A percentile compares a stretch with the other conserved stretches of the same genome.
phyloP scores from a whole-genome alignment of 2,329 filamentous ascomycete species.

The Emericellopsis atlantica region DNA sequence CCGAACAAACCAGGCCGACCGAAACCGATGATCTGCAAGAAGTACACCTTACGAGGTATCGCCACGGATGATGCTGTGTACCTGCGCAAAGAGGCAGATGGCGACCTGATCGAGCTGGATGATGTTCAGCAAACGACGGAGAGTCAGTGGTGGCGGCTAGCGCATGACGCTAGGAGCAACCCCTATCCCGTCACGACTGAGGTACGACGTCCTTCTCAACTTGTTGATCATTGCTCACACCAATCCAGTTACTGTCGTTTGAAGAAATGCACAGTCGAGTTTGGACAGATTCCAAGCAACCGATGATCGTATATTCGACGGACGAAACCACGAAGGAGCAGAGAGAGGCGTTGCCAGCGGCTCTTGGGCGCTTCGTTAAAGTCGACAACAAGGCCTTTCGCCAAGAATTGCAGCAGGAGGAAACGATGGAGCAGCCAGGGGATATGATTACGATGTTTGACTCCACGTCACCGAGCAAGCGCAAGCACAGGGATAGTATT shows the following conservation, averaged over 20 bases:
- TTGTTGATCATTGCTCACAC: constrained; percentile 7
- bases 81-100: constrained; percentile 30
- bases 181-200: constrained; percentile 31
- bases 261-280: constrained; percentile 31
- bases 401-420: constrained; percentile 31
- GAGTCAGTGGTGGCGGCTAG: constrained; percentile 38
- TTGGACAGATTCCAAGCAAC: constrained; percentile 32
- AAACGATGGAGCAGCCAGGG: constrained; percentile 9
- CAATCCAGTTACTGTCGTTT: constrained; percentile 29
- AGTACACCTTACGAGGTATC: constrained; percentile 38
- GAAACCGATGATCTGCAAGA: constrained; percentile 26
- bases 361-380: constrained; percentile 31
- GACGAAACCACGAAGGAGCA: constrained; percentile 28
- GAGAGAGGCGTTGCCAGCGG: constrained; percentile 21
- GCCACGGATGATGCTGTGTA: constrained; percentile 35
- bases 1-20: constrained; percentile 22
- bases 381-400: constrained; percentile 39
- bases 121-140: constrained; percentile 25
- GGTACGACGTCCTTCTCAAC: constrained; percentile 21
- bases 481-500: constrained; percentile 31
- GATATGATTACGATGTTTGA: constrained; percentile 12
- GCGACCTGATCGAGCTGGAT: constrained; percentile 27
- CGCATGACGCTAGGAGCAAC: constrained; percentile 19
- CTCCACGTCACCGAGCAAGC: constrained; percentile 24
- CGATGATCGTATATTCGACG: constrained; percentile 40